phyloP scores from a whole-genome alignment of 176 grass and related monocot species.

The Dactylis glomerata region DNA sequence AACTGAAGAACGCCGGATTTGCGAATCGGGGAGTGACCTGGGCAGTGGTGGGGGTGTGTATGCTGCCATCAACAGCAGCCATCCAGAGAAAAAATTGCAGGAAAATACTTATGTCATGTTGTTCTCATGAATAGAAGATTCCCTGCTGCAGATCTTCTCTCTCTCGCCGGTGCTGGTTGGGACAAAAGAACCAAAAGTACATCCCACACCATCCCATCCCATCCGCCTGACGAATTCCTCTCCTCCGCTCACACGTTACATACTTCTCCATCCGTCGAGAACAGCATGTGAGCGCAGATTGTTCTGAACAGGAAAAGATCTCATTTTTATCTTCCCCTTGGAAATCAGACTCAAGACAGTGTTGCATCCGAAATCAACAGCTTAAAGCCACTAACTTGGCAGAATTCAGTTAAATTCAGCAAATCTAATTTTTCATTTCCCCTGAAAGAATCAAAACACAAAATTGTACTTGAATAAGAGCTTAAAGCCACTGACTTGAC shows the following conservation, averaged over 20 bases:
- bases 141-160: neutral
- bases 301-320: neutral
- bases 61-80: neutral
- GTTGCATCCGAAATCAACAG: neutral
- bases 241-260: neutral
- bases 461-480: no score
- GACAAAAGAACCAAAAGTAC: constrained; percentile 44
- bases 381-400: neutral
- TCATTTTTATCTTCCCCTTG: neutral
- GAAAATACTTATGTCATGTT: neutral
- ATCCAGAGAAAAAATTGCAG: neutral
- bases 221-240: neutral
- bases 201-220: neutral
- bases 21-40: neutral
- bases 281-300: neutral
- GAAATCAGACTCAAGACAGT: neutral
- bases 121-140: constrained; percentile 52
- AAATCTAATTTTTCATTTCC: neutral
- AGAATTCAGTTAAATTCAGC: constrained; percentile 2
- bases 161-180: neutral
- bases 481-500: neutral
- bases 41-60: neutral
- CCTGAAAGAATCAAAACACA: neutral
- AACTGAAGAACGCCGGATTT: neutral
- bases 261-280: neutral